Evolutionary conservation across 1,284 basidiomycete species (phyloP), one percentile per base, ranked within the genome.

Genomic region (Fereydounia khargensis): DNA sequence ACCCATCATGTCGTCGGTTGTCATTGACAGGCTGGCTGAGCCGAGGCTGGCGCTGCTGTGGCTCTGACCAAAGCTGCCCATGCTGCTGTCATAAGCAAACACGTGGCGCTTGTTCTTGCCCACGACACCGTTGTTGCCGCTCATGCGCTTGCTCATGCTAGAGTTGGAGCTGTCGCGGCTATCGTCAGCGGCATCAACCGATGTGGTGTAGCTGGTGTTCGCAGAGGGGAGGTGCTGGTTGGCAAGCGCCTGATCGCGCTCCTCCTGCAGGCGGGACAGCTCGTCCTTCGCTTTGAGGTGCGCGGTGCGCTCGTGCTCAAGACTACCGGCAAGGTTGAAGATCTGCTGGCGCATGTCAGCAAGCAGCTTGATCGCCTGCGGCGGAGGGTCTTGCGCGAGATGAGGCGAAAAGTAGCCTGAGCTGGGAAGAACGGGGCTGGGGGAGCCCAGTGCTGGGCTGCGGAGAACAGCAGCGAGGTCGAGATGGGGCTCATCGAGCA

Each of bases 271-370:
- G 1, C 48, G 43, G 1, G 53, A 57, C 8, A 62, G 40, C 41
- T 70, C 48, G 18, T 63, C 39, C 52, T 64, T 50, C 18, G 62
- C 52, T n/a, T 50, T 44, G 16, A 54, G 27, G 37, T 73, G 73
- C 49, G 68, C 58, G 36, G 60, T 63, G 10, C 68, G 50, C 61
- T 75, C 73, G 21, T 71, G 60, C 45, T 70, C 62, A 6, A 75
- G 62, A n/a, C 54, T 64, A 24, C 64, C 65, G 17, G 68, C 68
- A 11, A 75, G 50, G 35, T 63, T 72, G 39, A 75, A 63, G 53
- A 74, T 75, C 57, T 75, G 73, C 57, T 75, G 68, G 8, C 71
- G 64, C 71, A 75, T 73, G 20, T 74, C 64, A 1, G 54, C 50
- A n/a, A 75, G 59, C 35, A 75, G 49, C 47, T 66, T 61, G 18